Base-by-base conservation (phyloP, 1,284 basidiomycete genomes). In the Ceratobasidium sp. region DNA sequence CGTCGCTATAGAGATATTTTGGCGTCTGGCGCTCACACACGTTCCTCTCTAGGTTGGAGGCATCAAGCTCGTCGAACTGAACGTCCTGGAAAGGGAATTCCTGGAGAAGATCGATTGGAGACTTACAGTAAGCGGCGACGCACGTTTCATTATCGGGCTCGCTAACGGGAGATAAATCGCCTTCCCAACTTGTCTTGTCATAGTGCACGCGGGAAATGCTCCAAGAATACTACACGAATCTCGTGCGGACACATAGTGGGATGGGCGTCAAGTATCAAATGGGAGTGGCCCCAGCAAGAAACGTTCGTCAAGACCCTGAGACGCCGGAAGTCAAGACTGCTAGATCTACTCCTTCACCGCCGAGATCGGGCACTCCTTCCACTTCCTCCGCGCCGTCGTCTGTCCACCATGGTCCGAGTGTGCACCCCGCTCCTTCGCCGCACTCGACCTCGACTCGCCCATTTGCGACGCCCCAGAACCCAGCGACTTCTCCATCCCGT, bases 61-160 rank as follows among this genome's bases (percentile, higher is more conserved):
- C 65, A 95, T 98, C 81, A 91, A 93, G 78, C 86, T 95, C 71
- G 86, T 87, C 75, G 96, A 98, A 84, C 90, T 98, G 82, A 97
- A 97, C 84, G 86, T 93, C 78, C 89, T 98, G 76, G 96, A 98
- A 85, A 87, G 94, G 80, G 96, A 98, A 82, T 96, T 98, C 82
- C 88, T 98, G 51, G 87, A 87, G 76, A 91, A 91, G 81, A 95
- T 97, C 71, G 94, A 97, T 80, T 98, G 96, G 96, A 88, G 91
- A 78, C 86, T 98, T 79, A 94, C 91, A 86, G 96, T 97, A 82
- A 89, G 95, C 84, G 36, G 29, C 85, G 82, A 75, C 77, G 79
- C 67, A 75, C 60, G 69, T 63, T 69, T 29, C 51, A 27, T 17
- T 31, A 60, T 29, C 27, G 33, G 29, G 41, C 41, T 33, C 31